Percentiles rank a stretch among this genome's conserved stretches.
These are phyloP conservation scores for Fusarium torulosum DNA, from an alignment of 2,329 filamentous ascomycete genomes.

Conservation along the genomic window DNA sequence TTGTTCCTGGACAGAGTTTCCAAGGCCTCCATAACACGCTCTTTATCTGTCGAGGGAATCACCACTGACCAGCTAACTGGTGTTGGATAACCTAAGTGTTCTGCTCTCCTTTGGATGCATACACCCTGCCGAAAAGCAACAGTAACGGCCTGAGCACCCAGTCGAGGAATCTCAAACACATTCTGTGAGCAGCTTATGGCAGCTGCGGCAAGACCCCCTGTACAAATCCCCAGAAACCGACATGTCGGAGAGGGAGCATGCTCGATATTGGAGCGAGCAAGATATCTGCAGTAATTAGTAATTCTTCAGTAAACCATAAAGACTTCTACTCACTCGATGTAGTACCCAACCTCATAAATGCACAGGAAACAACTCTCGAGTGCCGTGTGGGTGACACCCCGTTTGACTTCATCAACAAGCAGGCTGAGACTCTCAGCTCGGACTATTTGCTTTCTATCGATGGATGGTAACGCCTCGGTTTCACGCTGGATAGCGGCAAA, in stretches of 20 bases:
- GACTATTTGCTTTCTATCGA: not conserved
- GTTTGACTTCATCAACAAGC: not conserved
- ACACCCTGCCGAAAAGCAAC: not conserved
- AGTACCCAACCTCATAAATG: slow-evolving; percentile 9
- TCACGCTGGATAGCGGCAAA: not conserved
- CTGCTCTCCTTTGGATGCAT: not conserved
- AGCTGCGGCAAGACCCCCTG: accelerated
- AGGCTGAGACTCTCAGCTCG: not conserved
- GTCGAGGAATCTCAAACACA: not conserved
- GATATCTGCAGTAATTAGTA: not conserved
- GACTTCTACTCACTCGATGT: not conserved
- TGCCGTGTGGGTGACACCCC: not conserved
- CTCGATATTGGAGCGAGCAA: not conserved
- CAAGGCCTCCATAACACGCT: not conserved
- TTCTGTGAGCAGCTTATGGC: not conserved
- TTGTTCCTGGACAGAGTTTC: not conserved
- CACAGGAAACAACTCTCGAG: slow-evolving; percentile 8
- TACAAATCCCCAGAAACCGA: not conserved
- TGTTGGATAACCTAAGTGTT: not conserved
- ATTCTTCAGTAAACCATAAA: not conserved
- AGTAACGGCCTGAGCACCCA: not conserved
- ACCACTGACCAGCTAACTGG: slow-evolving; percentile 7
- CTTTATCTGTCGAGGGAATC: not conserved
- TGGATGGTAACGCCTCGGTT: not conserved
- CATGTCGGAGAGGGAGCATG: not conserved